Base-by-base conservation (phyloP, 1,284 basidiomycete genomes). In the Leccinum pallidistipes region DNA sequence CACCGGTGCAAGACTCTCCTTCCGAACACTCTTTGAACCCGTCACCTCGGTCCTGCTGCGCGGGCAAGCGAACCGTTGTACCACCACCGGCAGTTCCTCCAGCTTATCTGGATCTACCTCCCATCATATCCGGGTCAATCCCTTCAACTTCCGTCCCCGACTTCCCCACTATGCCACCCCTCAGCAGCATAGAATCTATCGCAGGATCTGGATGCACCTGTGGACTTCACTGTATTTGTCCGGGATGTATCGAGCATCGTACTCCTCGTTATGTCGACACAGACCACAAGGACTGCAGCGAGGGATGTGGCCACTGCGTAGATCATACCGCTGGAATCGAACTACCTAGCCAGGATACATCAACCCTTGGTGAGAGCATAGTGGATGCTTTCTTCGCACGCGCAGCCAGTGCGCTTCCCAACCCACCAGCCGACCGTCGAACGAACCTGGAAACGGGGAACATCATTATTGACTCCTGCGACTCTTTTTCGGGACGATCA, bases 131-230 rank as follows among this genome's bases (percentile, higher is more conserved):
- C 21, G 61, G 38, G 7, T n/a, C 65, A 3, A 49, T 53, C 11
- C 55, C 52, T 9, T 54, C 57, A 0, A 14, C 63, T 14, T 58
- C 58, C 2, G 66, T 82, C 9, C 83, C 84, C 9, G 69, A 76
- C 10, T 88, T 86, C 65, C 77, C 79, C 40, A 73, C 74, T 10
- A 86, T 90, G 71, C 85, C 86, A n/a, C 80, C 86, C 0, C 79
- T 87, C 65, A 83, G 81, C 66, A 76, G 78, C 50, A 79, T 86
- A 56, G 77, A 78, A 21, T 83, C 84, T 3, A 69, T 87, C 12
- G 85, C 85, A 1, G 85, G 83, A 27, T 81, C 85, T 2, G 85
- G 85, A 5, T 92, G 89, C 69, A 87, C 84, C 12, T 92, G 90
- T 69, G 88, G 89, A 29, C 74, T 84, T 40, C 74, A 78, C 49